Percentiles rank a stretch among this genome's conserved stretches.
These are phyloP conservation scores for Aphanocladium album DNA, from an alignment of 2,329 filamentous ascomycete species.

Conservation along the genomic window DNA sequence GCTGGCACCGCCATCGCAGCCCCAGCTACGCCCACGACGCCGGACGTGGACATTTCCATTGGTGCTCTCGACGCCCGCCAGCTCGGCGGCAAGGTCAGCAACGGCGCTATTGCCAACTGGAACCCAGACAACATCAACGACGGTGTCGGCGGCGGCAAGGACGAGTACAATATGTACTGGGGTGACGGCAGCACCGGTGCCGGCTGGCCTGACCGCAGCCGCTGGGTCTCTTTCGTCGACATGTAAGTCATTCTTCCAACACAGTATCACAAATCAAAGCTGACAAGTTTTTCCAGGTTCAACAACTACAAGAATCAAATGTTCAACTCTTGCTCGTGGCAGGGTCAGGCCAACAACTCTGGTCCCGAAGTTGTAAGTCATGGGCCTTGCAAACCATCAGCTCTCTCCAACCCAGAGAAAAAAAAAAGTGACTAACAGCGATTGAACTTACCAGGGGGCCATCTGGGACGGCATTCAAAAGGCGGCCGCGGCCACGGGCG, in stretches of 20 bases:
- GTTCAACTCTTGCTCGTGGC: slow-evolving; percentile 17
- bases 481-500: slow-evolving; percentile 22
- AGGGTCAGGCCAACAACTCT: slow-evolving; percentile 17
- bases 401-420: too few species aligned
- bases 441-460: slow-evolving; percentile 9
- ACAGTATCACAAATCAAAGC: too few species aligned
- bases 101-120: slow-evolving; percentile 12
- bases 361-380: slow-evolving; percentile 18
- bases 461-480: slow-evolving; percentile 30
- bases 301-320: slow-evolving; percentile 23
- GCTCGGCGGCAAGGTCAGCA: slow-evolving; percentile 8
- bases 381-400: slow-evolving; percentile 10
- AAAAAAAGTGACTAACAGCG: background rate
- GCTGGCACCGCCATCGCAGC: slow-evolving; percentile 2
- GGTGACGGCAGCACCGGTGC: slow-evolving; percentile 24
- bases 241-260: slow-evolving; percentile 18
- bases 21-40: background rate
- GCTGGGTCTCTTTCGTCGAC: slow-evolving; percentile 26
- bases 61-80: slow-evolving; percentile 10
- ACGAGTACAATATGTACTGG: slow-evolving; percentile 26
- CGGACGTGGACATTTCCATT: slow-evolving; percentile 3
- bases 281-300: slow-evolving; percentile 20
- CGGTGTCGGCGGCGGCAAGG: slow-evolving; percentile 19
- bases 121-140: slow-evolving; percentile 14
- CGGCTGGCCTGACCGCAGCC: slow-evolving; percentile 25